Evolutionary conservation across 352 stramenopile species (phyloP).

Genomic region (Pythium guiyangense): DNA sequence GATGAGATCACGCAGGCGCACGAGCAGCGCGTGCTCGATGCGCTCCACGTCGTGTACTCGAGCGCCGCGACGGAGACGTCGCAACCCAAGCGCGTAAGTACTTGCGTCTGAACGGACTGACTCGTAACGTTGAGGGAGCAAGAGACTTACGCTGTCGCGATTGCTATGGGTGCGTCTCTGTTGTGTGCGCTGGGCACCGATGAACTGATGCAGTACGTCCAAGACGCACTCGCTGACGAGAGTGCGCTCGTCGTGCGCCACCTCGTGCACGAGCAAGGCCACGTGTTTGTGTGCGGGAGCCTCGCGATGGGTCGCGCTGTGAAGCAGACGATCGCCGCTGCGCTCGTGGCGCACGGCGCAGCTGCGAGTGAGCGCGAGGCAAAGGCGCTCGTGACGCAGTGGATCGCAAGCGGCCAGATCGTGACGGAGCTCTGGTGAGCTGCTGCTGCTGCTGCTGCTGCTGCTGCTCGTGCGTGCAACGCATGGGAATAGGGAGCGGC

Average conservation of each 20-base stretch:
- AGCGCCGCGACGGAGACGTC: slow-evolving; percentile 8
- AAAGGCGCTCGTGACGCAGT: slow-evolving; percentile 41
- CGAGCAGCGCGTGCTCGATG: slow-evolving; percentile 36
- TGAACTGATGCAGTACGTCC: slow-evolving; percentile 51
- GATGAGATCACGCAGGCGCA: slow-evolving; percentile 48
- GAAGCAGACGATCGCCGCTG: slow-evolving; percentile 53
- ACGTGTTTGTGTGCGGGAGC: slow-evolving; percentile 79
- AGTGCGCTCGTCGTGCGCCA: slow-evolving; percentile 51
- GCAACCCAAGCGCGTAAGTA: slow-evolving; percentile 44
- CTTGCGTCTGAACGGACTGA: neutral
- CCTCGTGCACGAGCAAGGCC: slow-evolving; percentile 46
- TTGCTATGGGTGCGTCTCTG: too few relatives aligned
- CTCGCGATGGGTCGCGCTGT: slow-evolving; percentile 71
- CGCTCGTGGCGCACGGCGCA: slow-evolving; percentile 39
- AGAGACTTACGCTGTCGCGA: neutral
- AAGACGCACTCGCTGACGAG: slow-evolving; percentile 58
- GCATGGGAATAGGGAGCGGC: too few relatives aligned
- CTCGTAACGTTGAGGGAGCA: too few relatives aligned
- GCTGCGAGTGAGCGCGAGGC: slow-evolving; percentile 30
- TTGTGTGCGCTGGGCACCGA: neutral
- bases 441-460: too few relatives aligned
- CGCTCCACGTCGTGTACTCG: slow-evolving; percentile 63
- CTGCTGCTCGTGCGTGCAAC: too few relatives aligned
- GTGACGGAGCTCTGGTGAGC: slow-evolving; percentile 74
- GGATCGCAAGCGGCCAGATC: slow-evolving; percentile 35